Evolutionary conservation across 2,329 filamentous ascomycete genomes (phyloP).

Genomic region (Aspergillus pseudoviridinutans): DNA sequence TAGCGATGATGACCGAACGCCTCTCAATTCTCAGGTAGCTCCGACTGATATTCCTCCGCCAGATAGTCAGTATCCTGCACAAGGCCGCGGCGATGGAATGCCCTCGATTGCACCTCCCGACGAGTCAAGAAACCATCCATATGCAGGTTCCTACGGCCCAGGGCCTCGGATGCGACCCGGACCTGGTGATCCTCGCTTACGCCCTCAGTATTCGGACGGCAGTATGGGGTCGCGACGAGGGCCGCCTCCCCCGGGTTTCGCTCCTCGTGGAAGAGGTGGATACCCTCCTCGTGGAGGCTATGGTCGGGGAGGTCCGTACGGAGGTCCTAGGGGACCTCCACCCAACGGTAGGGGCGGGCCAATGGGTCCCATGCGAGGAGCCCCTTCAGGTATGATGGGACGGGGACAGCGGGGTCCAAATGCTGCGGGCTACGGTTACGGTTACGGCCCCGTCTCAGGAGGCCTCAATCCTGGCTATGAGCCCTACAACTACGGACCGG

Average conservation of each 20-base stretch:
- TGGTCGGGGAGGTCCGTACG: constrained; percentile 40
- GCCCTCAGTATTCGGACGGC: constrained; percentile 46
- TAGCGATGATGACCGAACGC: constrained; percentile 41
- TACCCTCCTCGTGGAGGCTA: constrained; percentile 47
- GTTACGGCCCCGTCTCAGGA: constrained; percentile 49
- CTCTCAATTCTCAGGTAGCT: constrained; percentile 32
- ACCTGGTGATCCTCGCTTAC: constrained; percentile 41
- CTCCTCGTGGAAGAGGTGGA: constrained; percentile 54
- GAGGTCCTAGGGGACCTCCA: constrained; percentile 30
- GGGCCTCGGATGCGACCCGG: constrained; percentile 35
- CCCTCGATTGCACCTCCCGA: constrained; percentile 34
- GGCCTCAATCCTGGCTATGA: constrained; percentile 24
- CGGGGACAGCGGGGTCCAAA: constrained; percentile 44
- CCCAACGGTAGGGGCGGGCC: constrained; percentile 43
- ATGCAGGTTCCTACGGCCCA: constrained; percentile 26
- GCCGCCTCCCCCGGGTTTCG: constrained; percentile 42
- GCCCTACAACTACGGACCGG: constrained; percentile 30
- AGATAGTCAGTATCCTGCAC: constrained; percentile 26
- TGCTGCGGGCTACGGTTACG: constrained; percentile 53
- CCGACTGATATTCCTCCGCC: constrained; percentile 26
- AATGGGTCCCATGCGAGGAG: constrained; percentile 32
- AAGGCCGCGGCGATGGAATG: constrained; percentile 24
- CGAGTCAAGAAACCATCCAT: constrained; percentile 39
- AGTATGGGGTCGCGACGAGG: constrained; percentile 42
- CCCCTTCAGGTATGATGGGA: constrained; percentile 41